These are phyloP conservation scores for Lactarius hatsudake DNA, from an alignment of 768 basidiomycete genomes.

Conservation along the genomic window DNA sequence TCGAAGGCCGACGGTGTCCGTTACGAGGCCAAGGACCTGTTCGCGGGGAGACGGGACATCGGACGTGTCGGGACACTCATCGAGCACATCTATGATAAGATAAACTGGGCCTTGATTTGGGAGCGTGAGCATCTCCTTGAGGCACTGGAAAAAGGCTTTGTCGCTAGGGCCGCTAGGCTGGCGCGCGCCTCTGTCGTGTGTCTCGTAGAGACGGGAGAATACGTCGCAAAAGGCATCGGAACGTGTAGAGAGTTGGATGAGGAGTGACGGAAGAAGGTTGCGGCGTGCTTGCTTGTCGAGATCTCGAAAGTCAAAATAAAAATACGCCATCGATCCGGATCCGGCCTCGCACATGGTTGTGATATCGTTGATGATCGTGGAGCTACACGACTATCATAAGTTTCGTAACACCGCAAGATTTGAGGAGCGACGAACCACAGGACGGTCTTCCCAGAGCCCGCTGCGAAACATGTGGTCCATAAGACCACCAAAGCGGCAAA, in stretches of 20 bases:
- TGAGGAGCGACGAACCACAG: background rate
- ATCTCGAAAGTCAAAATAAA: too few species aligned
- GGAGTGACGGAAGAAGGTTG: too few species aligned
- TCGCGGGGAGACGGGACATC: background rate
- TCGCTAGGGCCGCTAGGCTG: conserved; percentile 1
- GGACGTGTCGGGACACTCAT: background rate
- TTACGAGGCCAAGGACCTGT: background rate
- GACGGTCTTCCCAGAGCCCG: too few species aligned
- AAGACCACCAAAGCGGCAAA: background rate
- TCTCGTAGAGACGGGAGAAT: background rate
- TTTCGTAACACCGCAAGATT: background rate
- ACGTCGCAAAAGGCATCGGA: too few species aligned
- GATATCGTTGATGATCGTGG: background rate
- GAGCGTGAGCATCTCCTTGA: background rate
- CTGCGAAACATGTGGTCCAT: background rate
- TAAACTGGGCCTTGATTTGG: background rate
- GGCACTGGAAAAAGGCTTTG: background rate
- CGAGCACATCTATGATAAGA: background rate
- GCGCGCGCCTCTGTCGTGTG: background rate
- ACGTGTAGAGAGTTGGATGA: too few species aligned
- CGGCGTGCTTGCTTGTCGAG: too few species aligned
- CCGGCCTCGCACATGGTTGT: background rate
- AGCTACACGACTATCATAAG: background rate
- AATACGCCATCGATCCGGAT: background rate
- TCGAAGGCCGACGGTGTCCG: background rate